Base-by-base conservation (phyloP, 2,329 filamentous ascomycete genomes). In the Davidsoniella virescens region DNA sequence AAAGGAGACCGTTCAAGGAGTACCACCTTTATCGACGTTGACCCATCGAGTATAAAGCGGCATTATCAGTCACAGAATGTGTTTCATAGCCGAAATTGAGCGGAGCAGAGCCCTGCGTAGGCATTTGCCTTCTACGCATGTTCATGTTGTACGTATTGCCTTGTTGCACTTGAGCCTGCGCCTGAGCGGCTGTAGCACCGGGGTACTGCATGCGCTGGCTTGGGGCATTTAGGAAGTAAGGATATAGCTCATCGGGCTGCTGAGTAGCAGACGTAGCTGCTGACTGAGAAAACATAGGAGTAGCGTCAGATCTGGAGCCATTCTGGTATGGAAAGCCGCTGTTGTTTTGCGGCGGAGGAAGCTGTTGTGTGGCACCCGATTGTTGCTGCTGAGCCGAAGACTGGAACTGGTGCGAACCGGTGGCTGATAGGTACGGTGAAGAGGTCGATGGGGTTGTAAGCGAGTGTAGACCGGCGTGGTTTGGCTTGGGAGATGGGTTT, bases 351-450 rank as follows among this genome's bases (percentile, higher is more conserved):
- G 41, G 48, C 8, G 40, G 47, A 33, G 47, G 47, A 29, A 50
- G 40, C 14, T 44, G 40, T 16, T 39, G 17, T 20, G 39, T 44
- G 1, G 47, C 40, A 25, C 44, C 41, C 18, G 40, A 10, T 42
- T 50, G 47, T 14, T 43, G 40, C 43, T 44, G 41, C 29, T 45
- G 46, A 12, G 37, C 40, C 12, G 42, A 36, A 2, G 33, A 45
- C 33, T 26, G 41, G 23, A 52, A 52, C 25, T 44, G 17, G 29
- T 52, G 51, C 5, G 40, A 41, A 0, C 41, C 51, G 2, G 41
- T 23, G 8, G 46, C 36, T 4, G 46, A 49, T 46, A 52, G 45
- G 47, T 49, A 52, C 16, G 51, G 51, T 10, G 51, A 52, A 8
- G 51, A 29, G 1, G 51, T 23, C 5, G 51, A 26, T 8, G 42